These are phyloP conservation scores for Areca catechu DNA, from an alignment of 176 grass and related monocot genomes.

Conservation along the genomic window DNA sequence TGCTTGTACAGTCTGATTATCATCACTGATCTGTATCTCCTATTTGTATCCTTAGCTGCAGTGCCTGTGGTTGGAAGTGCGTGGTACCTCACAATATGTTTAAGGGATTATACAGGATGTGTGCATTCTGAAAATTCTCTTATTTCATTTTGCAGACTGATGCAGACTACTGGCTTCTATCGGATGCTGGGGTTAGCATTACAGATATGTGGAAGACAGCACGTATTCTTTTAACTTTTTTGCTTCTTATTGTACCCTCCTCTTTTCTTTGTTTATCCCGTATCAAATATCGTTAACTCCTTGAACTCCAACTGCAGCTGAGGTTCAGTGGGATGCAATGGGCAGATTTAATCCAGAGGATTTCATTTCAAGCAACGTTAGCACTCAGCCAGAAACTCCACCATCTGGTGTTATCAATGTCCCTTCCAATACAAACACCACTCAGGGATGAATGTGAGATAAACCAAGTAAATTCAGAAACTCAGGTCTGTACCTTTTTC, in stretches of 20 bases:
- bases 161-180: constrained; percentile 86
- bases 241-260: constrained; percentile 15
- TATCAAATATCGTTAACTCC: background rate
- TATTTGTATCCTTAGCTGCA: too few relatives aligned
- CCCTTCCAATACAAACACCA: constrained; percentile 23
- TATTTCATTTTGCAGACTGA: constrained; percentile 36
- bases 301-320: constrained; percentile 37
- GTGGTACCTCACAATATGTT: too few relatives aligned
- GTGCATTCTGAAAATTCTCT: background rate
- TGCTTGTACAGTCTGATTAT: too few relatives aligned
- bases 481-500: too few relatives aligned
- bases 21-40: too few relatives aligned
- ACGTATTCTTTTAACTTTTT: background rate
- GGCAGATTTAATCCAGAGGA: constrained; percentile 34
- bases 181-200: constrained; percentile 51
- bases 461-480: too few relatives aligned
- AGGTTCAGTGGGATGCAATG: constrained; percentile 41
- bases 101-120: too few relatives aligned
- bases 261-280: constrained; percentile 1
- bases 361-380: constrained; percentile 30
- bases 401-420: constrained; percentile 7
- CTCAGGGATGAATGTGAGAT: background rate
- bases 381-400: constrained; percentile 33
- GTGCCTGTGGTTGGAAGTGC: too few relatives aligned
- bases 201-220: constrained; percentile 60